Evolutionary conservation across 2,329 filamentous ascomycete species (phyloP), one percentile per base, ranked within the genome.

Genomic region (Fusarium pseudocircinatum): DNA sequence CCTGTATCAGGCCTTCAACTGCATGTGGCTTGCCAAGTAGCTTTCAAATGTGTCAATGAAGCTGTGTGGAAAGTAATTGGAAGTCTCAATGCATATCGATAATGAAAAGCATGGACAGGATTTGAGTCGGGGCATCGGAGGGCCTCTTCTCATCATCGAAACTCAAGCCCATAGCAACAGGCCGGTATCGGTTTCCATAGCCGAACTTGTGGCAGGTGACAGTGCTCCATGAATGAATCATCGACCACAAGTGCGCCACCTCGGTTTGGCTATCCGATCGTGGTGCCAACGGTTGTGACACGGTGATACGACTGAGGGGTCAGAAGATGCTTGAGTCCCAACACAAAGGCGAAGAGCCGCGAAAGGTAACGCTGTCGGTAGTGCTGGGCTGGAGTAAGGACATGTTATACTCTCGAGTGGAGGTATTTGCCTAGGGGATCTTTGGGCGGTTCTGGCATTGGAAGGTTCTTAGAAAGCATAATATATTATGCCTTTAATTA

Each of bases 41-140:
- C 0, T 11, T 7, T 8, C 0, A 7, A 11, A 14, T 0, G 6
- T 3, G 2, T 28, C 9, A 5, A 22, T 3, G 6, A n/a, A 13
- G 15, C 3, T 49, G 7, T 9, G 28, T 12, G 2, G 4, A n/a
- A 6, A 13, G 28, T 16, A 7, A 9, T n/a, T 4, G 15, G 4
- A 2, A 6, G 44, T 6, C 7, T 6, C 7, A 12, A n/a, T 2
- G 22, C 20, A 49, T 16, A 13, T 14, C 24, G 13, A 28, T 22
- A 8, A 14, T 15, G 0, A 6, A 28, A 15, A 8, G 9, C 2
- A 28, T 47, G 20, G 6, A 15, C 0, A 7, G 44, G 9, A 22
- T 15, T 15, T 28, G 3, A 22, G 18, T 47, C 20, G 7, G 11
- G 44, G 9, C 9, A 28, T 28, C 0, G 9, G 6, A 16, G 4